Evolutionary conservation across 2,329 filamentous ascomycete species (phyloP).

Genomic region (Colletotrichum gloeosporioides): DNA sequence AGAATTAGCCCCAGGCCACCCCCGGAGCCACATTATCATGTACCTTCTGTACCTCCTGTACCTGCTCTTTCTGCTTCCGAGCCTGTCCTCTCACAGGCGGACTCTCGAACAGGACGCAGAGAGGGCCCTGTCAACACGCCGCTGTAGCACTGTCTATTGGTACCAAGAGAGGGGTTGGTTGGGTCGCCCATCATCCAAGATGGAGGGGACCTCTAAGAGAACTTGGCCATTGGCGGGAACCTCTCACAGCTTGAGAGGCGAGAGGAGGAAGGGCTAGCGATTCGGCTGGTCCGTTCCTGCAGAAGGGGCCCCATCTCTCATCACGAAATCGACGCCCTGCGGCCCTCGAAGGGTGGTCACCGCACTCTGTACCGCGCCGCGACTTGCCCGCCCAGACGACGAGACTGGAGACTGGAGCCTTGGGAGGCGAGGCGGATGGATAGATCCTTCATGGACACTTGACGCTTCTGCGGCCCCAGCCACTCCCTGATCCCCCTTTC

Average conservation of each 20-base stretch:
- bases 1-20: conserved; percentile 18
- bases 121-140: neutral
- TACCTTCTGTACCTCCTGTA: neutral
- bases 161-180: conserved; percentile 14
- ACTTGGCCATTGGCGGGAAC: neutral
- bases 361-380: neutral
- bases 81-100: neutral
- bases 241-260: neutral
- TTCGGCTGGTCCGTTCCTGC: conserved; percentile 20
- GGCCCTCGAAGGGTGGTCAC: neutral
- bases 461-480: conserved; percentile 13
- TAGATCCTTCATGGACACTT: conserved; percentile 17
- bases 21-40: conserved; percentile 15
- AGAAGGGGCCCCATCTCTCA: conserved; percentile 13
- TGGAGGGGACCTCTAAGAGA: neutral
- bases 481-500: conserved; percentile 20
- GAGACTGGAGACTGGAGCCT: conserved; percentile 11
- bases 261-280: neutral
- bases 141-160: neutral
- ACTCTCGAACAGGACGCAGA: neutral
- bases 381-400: neutral
- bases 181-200: neutral
- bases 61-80: neutral
- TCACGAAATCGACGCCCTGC: conserved; percentile 20
- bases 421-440: conserved; percentile 19